Conservation (phyloP, 805 yeast genomes). For the Ogataea methylovora region DNA sequence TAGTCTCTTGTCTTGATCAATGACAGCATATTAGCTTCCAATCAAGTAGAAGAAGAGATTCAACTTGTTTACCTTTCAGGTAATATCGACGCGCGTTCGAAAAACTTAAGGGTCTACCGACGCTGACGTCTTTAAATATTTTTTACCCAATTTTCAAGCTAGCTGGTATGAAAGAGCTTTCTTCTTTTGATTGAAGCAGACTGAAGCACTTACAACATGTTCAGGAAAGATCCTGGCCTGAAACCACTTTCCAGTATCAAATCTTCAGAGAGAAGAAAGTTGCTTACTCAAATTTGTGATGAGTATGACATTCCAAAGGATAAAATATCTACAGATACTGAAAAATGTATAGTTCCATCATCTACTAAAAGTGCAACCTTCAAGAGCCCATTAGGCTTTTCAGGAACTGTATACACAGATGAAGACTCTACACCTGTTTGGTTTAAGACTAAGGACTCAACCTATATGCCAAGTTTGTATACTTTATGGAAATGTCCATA, state of each 20-base stretch:
- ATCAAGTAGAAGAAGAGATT: no score
- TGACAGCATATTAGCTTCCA: no score
- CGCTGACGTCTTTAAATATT: no score
- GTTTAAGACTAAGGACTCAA: slow-evolving; percentile 52
- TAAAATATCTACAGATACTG: slow-evolving; percentile 33
- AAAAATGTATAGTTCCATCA: slow-evolving; percentile 38
- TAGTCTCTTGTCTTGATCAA: no score
- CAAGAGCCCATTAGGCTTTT: slow-evolving; percentile 38
- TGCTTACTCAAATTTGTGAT: slow-evolving; percentile 35
- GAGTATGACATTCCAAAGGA: slow-evolving; percentile 32
- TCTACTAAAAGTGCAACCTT: slow-evolving; percentile 59
- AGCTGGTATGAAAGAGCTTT: no score
- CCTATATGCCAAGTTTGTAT: slow-evolving; percentile 59
- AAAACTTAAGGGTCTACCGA: no score
- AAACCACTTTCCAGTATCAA: slow-evolving; percentile 77
- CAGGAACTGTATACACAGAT: slow-evolving; percentile 61
- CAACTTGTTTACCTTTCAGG: no score
- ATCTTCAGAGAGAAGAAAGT: slow-evolving; percentile 66
- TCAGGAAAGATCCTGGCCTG: slow-evolving; percentile 46
- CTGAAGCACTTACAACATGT: slow-evolving; percentile 37
- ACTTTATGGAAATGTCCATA: slow-evolving; percentile 66
- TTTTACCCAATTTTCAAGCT: no score
- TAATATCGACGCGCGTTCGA: no score
- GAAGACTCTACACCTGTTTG: slow-evolving; percentile 62
- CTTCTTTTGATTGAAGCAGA: no score